Evolutionary conservation across 345 rosid species (phyloP).

Genomic region (Anastatica hierochuntica): DNA sequence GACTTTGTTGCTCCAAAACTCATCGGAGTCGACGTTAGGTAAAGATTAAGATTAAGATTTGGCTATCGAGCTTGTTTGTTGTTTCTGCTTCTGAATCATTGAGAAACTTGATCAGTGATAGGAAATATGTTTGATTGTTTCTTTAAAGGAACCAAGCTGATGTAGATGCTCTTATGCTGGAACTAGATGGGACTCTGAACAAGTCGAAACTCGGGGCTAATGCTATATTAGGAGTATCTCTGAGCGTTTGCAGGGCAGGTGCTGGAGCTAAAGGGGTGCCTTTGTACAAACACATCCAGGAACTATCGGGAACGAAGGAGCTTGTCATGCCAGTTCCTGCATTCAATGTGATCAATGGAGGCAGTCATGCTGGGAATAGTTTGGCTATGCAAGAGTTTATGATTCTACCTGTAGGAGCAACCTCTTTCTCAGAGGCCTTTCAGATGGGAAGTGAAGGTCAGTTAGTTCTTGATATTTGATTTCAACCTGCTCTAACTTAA

Average conservation of each 20-base stretch:
- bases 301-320: conserved; percentile 74
- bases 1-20: conserved; percentile 79
- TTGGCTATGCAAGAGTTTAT: conserved; percentile 99
- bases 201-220: conserved; percentile 88
- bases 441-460: conserved; percentile 96
- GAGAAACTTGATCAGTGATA: no score
- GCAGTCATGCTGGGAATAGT: conserved; percentile 97
- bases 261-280: conserved; percentile 93
- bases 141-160: conserved; percentile 72
- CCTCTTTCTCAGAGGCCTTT: conserved; percentile 78
- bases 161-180: conserved; percentile 83
- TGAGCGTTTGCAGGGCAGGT: conserved; percentile 90
- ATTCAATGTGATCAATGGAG: conserved; percentile 91
- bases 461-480: no score
- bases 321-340: conserved; percentile 99
- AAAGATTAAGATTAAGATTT: not conserved
- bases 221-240: conserved; percentile 89
- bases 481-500: not conserved
- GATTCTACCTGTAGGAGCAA: conserved; percentile 90
- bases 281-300: conserved; percentile 88
- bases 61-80: no score
- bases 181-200: conserved; percentile 81
- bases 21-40: conserved; percentile 89
- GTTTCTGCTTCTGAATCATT: not conserved
- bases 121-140: no score